Evolutionary conservation across 2,329 filamentous ascomycete species (phyloP).

Genomic region (Zarea fungicola): DNA sequence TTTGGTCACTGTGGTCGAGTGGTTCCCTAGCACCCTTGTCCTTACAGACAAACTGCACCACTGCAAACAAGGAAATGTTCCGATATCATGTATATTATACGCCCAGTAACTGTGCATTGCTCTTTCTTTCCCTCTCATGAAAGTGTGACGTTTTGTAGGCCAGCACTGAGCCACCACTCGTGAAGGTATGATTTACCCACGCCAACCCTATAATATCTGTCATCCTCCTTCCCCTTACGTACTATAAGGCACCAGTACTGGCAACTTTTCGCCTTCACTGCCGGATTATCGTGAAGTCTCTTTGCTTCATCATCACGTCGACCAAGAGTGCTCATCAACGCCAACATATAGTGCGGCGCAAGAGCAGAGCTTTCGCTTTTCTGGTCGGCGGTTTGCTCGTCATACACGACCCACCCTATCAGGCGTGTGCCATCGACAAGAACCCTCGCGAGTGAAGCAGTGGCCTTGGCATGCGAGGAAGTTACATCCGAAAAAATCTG

Average conservation of each 20-base stretch:
- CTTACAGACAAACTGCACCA: too few relatives aligned
- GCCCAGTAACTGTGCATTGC: too few relatives aligned
- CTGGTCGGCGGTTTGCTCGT: background rate
- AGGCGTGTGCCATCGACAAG: constrained; percentile 1
- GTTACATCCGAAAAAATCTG: constrained; percentile 10
- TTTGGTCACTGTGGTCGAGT: too few relatives aligned
- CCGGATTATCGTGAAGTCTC: constrained; percentile 4
- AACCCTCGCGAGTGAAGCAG: constrained; percentile 9
- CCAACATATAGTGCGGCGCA: constrained; percentile 2
- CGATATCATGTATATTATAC: too few relatives aligned
- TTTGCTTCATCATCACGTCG: constrained; percentile 13
- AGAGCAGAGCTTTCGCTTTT: too few relatives aligned
- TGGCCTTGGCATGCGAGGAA: constrained; percentile 13
- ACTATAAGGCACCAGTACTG: background rate
- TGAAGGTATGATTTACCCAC: background rate
- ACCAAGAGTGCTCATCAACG: constrained; percentile 11
- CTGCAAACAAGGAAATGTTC: too few relatives aligned
- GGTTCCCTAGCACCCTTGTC: too few relatives aligned
- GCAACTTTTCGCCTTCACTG: background rate
- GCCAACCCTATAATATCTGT: background rate
- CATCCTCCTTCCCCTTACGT: background rate
- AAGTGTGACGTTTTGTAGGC: background rate
- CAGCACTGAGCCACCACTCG: background rate
- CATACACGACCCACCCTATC: constrained; percentile 15
- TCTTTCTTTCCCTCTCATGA: too few relatives aligned